Percentiles rank a stretch among this genome's conserved stretches.
Conservation (phyloP, 2,329 filamentous ascomycete species). For the Lasiodiplodia theobromae region DNA sequence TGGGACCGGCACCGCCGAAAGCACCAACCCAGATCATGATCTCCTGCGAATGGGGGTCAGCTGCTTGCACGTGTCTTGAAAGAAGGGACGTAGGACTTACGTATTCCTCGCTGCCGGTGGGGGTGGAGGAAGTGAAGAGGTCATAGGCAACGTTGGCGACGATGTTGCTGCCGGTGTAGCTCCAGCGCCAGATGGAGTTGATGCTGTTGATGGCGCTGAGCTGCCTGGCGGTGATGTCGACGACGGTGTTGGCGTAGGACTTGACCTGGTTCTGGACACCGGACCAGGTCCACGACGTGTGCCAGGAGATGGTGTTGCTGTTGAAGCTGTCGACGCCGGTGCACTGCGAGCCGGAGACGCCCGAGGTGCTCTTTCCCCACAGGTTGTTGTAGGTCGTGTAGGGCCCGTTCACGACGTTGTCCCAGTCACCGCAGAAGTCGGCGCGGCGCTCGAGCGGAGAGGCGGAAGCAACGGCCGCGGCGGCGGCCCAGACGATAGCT, state of each 20-base stretch:
- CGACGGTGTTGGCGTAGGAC: slow-evolving; percentile 50
- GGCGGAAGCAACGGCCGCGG: slow-evolving; percentile 40
- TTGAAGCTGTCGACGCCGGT: slow-evolving; percentile 50
- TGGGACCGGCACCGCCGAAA: slow-evolving; percentile 64
- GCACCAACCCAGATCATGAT: slow-evolving; percentile 72
- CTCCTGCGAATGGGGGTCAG: slow-evolving; percentile 26
- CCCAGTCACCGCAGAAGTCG: slow-evolving; percentile 45
- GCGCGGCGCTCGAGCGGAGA: slow-evolving; percentile 41
- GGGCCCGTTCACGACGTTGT: slow-evolving; percentile 36
- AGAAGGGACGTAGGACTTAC: too few relatives aligned
- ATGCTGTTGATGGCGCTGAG: slow-evolving; percentile 51
- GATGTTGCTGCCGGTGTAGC: slow-evolving; percentile 57
- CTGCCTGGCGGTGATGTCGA: slow-evolving; percentile 33
- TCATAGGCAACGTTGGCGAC: slow-evolving; percentile 69
- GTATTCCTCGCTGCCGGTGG: slow-evolving; percentile 58
- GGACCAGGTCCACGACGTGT: slow-evolving; percentile 52
- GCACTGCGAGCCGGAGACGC: slow-evolving; percentile 56
- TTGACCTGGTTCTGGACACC: slow-evolving; percentile 50
- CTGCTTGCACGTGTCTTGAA: background rate
- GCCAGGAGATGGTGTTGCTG: slow-evolving; percentile 51
- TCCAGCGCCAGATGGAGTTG: slow-evolving; percentile 56
- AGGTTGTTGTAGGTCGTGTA: slow-evolving; percentile 51
- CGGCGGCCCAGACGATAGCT: slow-evolving; percentile 35
- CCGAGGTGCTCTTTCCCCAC: slow-evolving; percentile 49
- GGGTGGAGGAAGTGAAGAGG: slow-evolving; percentile 62